phyloP scores from a whole-genome alignment of 768 basidiomycete species.

The Rhizopogon rudus region DNA sequence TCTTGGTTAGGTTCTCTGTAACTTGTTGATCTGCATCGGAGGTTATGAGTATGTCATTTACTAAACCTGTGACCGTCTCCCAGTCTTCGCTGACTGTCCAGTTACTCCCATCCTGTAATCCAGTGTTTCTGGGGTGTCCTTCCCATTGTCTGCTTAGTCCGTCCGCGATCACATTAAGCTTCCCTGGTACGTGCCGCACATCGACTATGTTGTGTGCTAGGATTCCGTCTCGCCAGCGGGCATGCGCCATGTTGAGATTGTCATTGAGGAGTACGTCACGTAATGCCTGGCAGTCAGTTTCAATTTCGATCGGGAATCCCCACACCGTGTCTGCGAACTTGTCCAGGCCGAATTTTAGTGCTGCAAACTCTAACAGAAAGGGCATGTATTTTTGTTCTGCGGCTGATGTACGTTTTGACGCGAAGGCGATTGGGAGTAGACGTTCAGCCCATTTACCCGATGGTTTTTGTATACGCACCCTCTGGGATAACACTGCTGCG shows the following conservation, averaged over 20 bases:
- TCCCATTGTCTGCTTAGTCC: slow-evolving; percentile 24
- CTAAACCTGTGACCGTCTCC: slow-evolving; percentile 13
- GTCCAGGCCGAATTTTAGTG: slow-evolving; percentile 28
- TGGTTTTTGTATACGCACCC: slow-evolving; percentile 8
- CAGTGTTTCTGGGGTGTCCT: slow-evolving; percentile 3
- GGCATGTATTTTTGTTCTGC: slow-evolving; percentile 28
- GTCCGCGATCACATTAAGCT: slow-evolving; percentile 24
- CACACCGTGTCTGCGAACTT: slow-evolving; percentile 27
- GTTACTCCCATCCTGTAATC: slow-evolving; percentile 19
- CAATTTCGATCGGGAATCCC: slow-evolving; percentile 26
- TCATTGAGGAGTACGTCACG: slow-evolving; percentile 20
- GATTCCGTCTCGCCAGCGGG: slow-evolving; percentile 24
- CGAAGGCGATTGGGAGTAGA: slow-evolving; percentile 16
- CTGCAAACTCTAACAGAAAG: slow-evolving; percentile 31
- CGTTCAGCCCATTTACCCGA: slow-evolving; percentile 13
- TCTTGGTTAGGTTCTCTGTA: no score
- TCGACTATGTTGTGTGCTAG: slow-evolving; percentile 20
- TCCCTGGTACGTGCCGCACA: slow-evolving; percentile 18
- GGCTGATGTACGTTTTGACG: slow-evolving; percentile 30
- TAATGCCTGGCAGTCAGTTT: slow-evolving; percentile 22
- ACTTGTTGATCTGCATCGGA: no score
- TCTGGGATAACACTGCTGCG: slow-evolving; percentile 26
- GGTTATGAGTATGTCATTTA: slow-evolving; percentile 13
- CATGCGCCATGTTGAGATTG: slow-evolving; percentile 19
- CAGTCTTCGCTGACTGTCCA: slow-evolving; percentile 30